Percentiles rank a stretch among this genome's conserved stretches.
Evolutionary conservation across 371 early-diverging fungal species (phyloP).

Genomic region (Mucor lusitanicus): DNA sequence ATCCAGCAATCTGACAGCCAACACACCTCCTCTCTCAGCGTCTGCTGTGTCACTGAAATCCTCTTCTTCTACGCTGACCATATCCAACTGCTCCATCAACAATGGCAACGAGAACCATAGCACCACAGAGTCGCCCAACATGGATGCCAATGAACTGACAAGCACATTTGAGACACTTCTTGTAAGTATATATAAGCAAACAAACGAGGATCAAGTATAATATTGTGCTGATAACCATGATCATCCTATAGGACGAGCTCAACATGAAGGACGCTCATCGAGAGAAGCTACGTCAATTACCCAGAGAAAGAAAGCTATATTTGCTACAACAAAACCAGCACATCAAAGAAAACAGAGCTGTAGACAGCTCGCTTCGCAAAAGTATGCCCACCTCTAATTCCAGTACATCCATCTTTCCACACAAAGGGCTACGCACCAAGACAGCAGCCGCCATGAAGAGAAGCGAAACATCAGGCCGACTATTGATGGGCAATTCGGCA

Average conservation of each 20-base stretch:
- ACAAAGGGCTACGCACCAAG: slow-evolving; percentile 23
- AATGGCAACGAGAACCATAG: background rate
- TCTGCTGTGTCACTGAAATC: background rate
- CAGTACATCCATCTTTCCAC: slow-evolving; percentile 18
- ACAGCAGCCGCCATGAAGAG: slow-evolving; percentile 19
- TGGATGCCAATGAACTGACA: slow-evolving; percentile 9
- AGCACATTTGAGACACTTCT: slow-evolving; percentile 27
- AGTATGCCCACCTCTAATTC: slow-evolving; percentile 22
- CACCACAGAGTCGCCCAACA: background rate
- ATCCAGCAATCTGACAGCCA: background rate
- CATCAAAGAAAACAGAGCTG: slow-evolving; percentile 30
- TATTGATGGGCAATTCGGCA: slow-evolving; percentile 4
- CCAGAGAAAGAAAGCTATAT: slow-evolving; percentile 50
- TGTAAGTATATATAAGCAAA: slow-evolving; percentile 15
- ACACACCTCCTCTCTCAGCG: background rate
- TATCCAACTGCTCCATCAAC: background rate
- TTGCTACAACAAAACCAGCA: slow-evolving; percentile 57
- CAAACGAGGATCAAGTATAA: no score
- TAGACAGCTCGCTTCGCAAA: background rate
- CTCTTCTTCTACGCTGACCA: background rate
- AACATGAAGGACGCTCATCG: slow-evolving; percentile 58
- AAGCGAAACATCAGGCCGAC: slow-evolving; percentile 27
- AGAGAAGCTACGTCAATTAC: slow-evolving; percentile 52
- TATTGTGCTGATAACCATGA: no score
- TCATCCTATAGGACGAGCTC: slow-evolving; percentile 47